Percentiles rank a stretch among this genome's conserved stretches.
Conservation (phyloP, 768 basidiomycete genomes). For the Chlorophyllum brunneum region DNA sequence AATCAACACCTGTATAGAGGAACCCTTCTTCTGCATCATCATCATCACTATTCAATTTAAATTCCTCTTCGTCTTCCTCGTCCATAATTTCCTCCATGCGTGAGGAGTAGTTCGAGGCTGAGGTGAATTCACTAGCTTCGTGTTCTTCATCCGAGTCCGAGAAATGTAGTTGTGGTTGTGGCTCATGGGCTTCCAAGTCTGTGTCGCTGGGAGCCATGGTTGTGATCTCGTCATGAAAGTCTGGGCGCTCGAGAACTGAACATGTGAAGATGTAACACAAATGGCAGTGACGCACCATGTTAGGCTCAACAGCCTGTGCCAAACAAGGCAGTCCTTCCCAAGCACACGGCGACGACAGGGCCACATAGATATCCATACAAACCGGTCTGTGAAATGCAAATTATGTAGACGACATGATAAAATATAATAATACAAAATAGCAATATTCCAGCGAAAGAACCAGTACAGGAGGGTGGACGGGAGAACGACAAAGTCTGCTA, state of each 20-base stretch:
- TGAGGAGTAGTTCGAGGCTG: conserved; percentile 57
- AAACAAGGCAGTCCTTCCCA: background rate
- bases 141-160: conserved; percentile 43
- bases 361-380: too few relatives aligned
- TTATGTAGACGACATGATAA: conserved; percentile 7
- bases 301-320: background rate
- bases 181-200: background rate
- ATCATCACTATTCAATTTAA: conserved; percentile 21
- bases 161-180: conserved; percentile 20
- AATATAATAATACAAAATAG: conserved; percentile 15
- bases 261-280: background rate
- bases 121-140: conserved; percentile 31
- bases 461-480: background rate
- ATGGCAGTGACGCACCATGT: conserved; percentile 1
- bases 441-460: background rate
- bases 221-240: background rate
- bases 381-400: conserved; percentile 8
- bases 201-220: conserved; percentile 5
- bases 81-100: conserved; percentile 67
- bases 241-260: background rate
- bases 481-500: background rate
- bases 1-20: conserved; percentile 70
- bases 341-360: background rate
- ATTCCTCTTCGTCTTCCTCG: conserved; percentile 29
- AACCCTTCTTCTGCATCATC: conserved; percentile 59